A percentile compares a stretch with the other conserved stretches of the same genome.
Evolutionary conservation across 352 stramenopile genomes (phyloP).

Genomic region (Phytopythium montanum): DNA sequence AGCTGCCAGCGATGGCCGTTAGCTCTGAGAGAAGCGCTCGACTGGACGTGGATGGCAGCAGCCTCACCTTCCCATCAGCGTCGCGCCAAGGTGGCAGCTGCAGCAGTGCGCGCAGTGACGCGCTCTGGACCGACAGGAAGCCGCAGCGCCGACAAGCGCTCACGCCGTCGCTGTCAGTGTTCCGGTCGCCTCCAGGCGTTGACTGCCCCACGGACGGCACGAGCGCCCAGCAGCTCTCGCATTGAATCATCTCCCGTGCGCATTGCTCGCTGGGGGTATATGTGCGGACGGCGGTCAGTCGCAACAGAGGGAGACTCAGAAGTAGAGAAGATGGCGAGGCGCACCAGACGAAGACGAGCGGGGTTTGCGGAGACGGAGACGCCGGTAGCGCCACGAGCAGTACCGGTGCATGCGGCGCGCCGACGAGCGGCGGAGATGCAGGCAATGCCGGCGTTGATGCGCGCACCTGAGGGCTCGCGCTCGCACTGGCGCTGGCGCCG

Average conservation of each 20-base stretch:
- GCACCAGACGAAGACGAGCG: slow-evolving; percentile 9
- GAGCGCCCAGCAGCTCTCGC: slow-evolving; percentile 6
- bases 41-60: background rate
- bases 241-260: background rate
- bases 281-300: background rate
- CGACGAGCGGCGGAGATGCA: background rate
- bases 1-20: background rate
- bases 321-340: background rate
- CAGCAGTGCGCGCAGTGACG: slow-evolving; percentile 1
- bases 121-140: background rate
- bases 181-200: background rate
- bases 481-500: too few species aligned
- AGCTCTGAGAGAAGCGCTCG: background rate
- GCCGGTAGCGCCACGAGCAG: background rate
- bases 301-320: background rate
- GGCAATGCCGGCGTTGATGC: background rate
- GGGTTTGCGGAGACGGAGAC: background rate
- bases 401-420: slow-evolving; percentile 1
- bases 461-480: background rate
- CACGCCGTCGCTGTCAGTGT: background rate
- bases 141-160: slow-evolving; percentile 4
- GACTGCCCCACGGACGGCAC: background rate
- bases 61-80: background rate
- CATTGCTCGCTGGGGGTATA: background rate
- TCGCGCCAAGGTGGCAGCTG: slow-evolving; percentile 1